Evolutionary conservation across 441 rosid genomes (phyloP).

Genomic region (Breynia disticha): DNA sequence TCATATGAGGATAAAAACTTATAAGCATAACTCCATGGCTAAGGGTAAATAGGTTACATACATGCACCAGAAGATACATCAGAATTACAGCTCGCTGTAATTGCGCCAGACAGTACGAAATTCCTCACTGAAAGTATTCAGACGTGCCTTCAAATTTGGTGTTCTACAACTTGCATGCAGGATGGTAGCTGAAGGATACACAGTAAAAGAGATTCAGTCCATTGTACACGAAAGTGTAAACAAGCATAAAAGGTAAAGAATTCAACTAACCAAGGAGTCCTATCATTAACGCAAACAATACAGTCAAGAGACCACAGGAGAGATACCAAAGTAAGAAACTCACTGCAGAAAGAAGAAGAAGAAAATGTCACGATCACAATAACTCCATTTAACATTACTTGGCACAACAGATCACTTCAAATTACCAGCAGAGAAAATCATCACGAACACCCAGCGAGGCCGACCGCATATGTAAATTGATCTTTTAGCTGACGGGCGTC

Average conservation of each 20-base stretch:
- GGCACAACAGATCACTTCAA: not conserved
- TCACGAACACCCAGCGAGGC: constrained; percentile 90
- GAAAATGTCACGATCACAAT: constrained; percentile 1
- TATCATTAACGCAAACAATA: constrained; percentile 65
- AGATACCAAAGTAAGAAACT: constrained; percentile 76
- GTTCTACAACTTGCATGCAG: constrained; percentile 94
- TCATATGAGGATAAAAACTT: not conserved
- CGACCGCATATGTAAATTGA: constrained; percentile 75
- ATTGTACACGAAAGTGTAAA: constrained; percentile 4
- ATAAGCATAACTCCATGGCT: not conserved
- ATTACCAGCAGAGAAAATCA: constrained; percentile 60
- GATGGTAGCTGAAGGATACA: constrained; percentile 43
- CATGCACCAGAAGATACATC: constrained; percentile 13
- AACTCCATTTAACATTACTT: constrained; percentile 4
- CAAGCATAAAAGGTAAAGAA: constrained; percentile 1
- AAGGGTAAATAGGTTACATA: constrained; percentile 9
- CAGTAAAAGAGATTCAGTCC: not conserved
- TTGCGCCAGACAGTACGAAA: constrained; percentile 98
- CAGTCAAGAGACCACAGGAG: constrained; percentile 78
- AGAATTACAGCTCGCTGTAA: constrained; percentile 75
- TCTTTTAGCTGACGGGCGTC: constrained; percentile 88
- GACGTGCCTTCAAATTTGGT: constrained; percentile 92
- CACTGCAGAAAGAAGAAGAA: constrained; percentile 27
- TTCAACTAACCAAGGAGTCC: constrained; percentile 71
- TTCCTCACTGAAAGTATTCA: constrained; percentile 93